Conservation (phyloP, 2,329 filamentous ascomycete species). For the Trichophaea hybrida region DNA sequence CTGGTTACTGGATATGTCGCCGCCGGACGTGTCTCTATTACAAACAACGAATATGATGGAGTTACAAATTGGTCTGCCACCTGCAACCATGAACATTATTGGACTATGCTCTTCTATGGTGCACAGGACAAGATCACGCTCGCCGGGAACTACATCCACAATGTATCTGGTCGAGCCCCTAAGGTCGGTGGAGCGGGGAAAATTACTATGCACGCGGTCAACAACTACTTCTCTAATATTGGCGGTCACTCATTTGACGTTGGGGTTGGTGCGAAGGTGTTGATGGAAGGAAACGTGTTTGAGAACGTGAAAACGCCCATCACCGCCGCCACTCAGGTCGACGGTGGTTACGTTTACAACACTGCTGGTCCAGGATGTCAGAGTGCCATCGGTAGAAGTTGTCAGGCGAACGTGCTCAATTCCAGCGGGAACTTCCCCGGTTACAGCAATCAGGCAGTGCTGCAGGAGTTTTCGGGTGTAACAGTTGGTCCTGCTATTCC, state of each 20-base stretch:
- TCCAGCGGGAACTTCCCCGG: slow-evolving; percentile 28
- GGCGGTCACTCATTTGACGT: slow-evolving; percentile 37
- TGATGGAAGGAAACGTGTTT: slow-evolving; percentile 38
- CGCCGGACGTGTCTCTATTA: slow-evolving; percentile 34
- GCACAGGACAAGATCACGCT: slow-evolving; percentile 33
- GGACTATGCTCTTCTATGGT: slow-evolving; percentile 34
- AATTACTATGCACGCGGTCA: slow-evolving; percentile 32
- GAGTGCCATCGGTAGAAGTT: slow-evolving; percentile 8
- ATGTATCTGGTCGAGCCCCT: slow-evolving; percentile 35
- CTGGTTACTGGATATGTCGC: slow-evolving; percentile 31
- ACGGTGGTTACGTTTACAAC: slow-evolving; percentile 16
- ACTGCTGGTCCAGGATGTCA: slow-evolving; percentile 8
- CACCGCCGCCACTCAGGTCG: slow-evolving; percentile 23
- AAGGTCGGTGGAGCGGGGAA: slow-evolving; percentile 29
- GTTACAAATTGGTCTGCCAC: slow-evolving; percentile 33
- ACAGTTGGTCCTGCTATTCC: slow-evolving; percentile 27
- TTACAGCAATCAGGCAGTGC: slow-evolving; percentile 27
- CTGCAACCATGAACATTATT: slow-evolving; percentile 38
- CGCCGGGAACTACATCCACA: slow-evolving; percentile 35
- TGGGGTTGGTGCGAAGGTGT: slow-evolving; percentile 27
- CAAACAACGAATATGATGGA: slow-evolving; percentile 37
- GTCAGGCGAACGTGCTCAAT: slow-evolving; percentile 13
- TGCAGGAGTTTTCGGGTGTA: slow-evolving; percentile 29
- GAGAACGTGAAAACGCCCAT: slow-evolving; percentile 32
- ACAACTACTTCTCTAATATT: slow-evolving; percentile 35